Evolutionary conservation across 1,284 basidiomycete species (phyloP), one percentile per base, ranked within the genome.

Genomic region (Stygiomarasmius scandens): DNA sequence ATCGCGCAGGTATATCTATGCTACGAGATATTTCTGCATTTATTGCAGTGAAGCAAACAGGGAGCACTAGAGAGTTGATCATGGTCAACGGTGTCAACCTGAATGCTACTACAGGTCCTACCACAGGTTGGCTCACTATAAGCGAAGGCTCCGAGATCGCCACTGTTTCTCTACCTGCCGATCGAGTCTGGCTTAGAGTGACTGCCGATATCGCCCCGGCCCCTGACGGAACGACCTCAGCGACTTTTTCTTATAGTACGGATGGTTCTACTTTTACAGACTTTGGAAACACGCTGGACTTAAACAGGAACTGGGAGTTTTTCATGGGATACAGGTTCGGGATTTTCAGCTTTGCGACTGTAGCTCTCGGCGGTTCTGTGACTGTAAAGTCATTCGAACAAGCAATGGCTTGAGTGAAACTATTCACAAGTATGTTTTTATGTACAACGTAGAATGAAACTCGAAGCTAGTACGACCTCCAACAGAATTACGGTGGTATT

Each of bases 291-390:
- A 36, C 57, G 16, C 64, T 66, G 48, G 58, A 56, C 2, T 61
- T 64, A 55, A 59, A 49, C 34, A 67, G 60, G 10, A 53, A 58
- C 5, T 66, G 64, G 63, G 34, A 64, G 44, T 67, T 63, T 54
- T 67, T 67, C 58, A 62, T 67, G 53, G 66, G 65, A 20, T 66
- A 66, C 49, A 53, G 67, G 19, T 69, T 66, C 47, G 66, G 56
- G 16, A 65, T 69, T 44, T 69, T 69, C 58, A 67, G 66, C 50
- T 67, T 64, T 49, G 67, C 64, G 25, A 66, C 67, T n/a, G 53
- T 47, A 2, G 58, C 64, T 6, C 57, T 64, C 19, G 67, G 67
- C 19, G 66, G 67, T 16, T 36, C 54, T 12, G 62, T 64, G 27
- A 60, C 53, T 9, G 56, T 63, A n/a, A 36, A 48, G 16, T 60